Conservation (phyloP, 306 rosid genomes). For the Quercus engelmannii region DNA sequence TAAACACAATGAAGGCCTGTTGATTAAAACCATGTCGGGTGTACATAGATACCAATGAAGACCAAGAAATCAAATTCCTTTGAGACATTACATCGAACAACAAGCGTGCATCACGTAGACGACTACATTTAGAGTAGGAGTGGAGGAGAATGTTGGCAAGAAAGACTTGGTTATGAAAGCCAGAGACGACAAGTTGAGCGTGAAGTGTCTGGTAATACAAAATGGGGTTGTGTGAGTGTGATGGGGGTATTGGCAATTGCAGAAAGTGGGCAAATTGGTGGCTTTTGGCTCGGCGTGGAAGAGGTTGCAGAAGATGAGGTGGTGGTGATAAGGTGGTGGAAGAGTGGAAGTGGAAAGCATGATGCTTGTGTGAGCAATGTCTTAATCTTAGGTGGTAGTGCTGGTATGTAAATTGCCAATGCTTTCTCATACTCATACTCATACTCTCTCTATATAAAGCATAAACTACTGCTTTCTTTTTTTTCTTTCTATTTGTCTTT, state of each 20-base stretch:
- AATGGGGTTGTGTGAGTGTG: conserved; percentile 28
- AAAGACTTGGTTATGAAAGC: conserved; percentile 55
- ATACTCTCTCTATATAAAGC: too few species aligned
- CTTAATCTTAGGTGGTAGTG: neutral
- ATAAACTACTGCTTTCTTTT: too few species aligned
- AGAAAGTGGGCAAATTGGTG: conserved; percentile 52
- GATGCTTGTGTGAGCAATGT: conserved; percentile 1
- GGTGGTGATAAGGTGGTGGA: conserved; percentile 17
- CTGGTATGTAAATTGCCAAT: conserved; percentile 5
- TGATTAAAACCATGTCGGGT: conserved; percentile 39
- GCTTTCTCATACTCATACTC: conserved; percentile 19
- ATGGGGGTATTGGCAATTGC: conserved; percentile 39
- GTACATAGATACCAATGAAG: conserved; percentile 78
- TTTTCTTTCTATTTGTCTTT: too few species aligned
- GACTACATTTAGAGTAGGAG: conserved; percentile 27
- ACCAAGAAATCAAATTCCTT: conserved; percentile 68
- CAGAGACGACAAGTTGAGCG: conserved; percentile 53
- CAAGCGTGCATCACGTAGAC: conserved; percentile 43
- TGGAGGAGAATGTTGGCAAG: conserved; percentile 61
- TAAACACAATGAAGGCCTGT: conserved; percentile 57
- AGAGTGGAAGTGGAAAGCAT: conserved; percentile 10
- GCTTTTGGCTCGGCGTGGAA: conserved; percentile 32
- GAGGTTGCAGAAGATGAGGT: conserved; percentile 22
- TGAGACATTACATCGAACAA: conserved; percentile 70
- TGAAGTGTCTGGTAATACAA: conserved; percentile 42